Conservation (phyloP, 768 basidiomycete genomes). For the Kwoniella shandongensis region DNA sequence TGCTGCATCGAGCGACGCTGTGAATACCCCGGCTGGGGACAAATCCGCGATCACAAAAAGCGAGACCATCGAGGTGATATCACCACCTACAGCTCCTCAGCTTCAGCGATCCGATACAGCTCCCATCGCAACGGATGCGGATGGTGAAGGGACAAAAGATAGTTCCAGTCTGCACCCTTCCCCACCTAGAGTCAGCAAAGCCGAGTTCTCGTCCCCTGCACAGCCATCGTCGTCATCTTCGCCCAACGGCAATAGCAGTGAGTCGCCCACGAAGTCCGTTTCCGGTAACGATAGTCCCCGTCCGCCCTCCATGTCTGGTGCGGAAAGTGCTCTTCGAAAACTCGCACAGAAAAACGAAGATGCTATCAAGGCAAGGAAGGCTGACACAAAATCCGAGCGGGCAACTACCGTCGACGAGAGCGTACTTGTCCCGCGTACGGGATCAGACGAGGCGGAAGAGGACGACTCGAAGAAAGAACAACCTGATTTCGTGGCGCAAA, state of each 20-base stretch:
- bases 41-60: neutral
- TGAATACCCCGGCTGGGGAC: neutral
- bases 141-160: neutral
- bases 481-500: too few species aligned
- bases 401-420: too few species aligned
- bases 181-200: neutral
- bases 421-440: too few species aligned
- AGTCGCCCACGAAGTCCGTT: too few species aligned
- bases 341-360: slow-evolving; percentile 21
- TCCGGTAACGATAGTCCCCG: too few species aligned
- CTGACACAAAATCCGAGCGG: too few species aligned
- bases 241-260: neutral
- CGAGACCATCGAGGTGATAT: neutral
- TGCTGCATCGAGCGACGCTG: neutral
- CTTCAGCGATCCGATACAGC: slow-evolving; percentile 1
- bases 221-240: slow-evolving; percentile 1
- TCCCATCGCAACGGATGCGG: neutral
- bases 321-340: slow-evolving; percentile 29
- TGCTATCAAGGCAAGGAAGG: neutral
- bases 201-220: slow-evolving; percentile 1
- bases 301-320: too few species aligned
- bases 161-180: too few species aligned
- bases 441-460: too few species aligned
- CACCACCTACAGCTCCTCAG: neutral
- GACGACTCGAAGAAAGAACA: too few species aligned